These are phyloP conservation scores for Cercospora nicotianae DNA, from an alignment of 2,329 filamentous ascomycete genomes.

Conservation along the genomic window DNA sequence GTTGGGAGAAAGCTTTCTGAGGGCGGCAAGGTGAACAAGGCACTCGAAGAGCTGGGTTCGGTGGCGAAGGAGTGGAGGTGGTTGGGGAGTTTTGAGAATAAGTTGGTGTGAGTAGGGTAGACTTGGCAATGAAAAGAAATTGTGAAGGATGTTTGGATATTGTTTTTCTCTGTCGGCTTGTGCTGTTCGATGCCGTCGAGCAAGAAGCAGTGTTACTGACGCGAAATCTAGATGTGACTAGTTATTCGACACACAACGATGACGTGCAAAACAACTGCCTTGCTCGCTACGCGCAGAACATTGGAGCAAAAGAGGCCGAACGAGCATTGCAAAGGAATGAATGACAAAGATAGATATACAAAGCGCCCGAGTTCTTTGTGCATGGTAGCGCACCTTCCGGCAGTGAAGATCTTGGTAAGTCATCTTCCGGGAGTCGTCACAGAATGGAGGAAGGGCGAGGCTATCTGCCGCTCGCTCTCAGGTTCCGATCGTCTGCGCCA, in stretches of 20 bases:
- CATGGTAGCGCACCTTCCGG: background rate
- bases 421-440: no score
- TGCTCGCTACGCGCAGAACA: background rate
- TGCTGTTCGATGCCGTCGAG: background rate
- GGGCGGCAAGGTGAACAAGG: constrained; percentile 59
- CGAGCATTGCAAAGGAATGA: background rate
- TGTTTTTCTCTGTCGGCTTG: background rate
- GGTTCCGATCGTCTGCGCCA: no score
- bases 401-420: no score
- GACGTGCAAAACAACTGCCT: background rate
- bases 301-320: background rate
- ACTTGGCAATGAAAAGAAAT: background rate
- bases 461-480: no score
- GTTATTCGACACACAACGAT: background rate
- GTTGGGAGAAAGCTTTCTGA: constrained; percentile 59
- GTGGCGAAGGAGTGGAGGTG: constrained; percentile 52
- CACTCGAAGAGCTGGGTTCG: constrained; percentile 58
- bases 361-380: background rate
- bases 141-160: background rate
- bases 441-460: no score
- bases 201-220: background rate
- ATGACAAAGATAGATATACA: background rate
- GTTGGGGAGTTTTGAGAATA: background rate
- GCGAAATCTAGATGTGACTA: background rate
- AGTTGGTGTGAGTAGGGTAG: background rate